Base-by-base conservation (phyloP, 352 stramenopile genomes). In the Detonula confervacea region DNA sequence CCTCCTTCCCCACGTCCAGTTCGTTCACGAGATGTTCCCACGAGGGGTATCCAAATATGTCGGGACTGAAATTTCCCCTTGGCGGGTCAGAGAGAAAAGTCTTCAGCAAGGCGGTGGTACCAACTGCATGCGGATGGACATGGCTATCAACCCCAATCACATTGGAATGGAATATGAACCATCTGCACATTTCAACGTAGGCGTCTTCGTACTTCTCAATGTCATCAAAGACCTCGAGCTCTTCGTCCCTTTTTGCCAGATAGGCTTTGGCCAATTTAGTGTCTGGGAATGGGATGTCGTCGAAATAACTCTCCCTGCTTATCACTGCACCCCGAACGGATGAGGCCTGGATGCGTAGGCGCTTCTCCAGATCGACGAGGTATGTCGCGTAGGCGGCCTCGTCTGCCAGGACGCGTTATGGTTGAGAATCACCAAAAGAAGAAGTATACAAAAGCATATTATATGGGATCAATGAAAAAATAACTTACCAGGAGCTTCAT, bases 191-290 rank as follows among this genome's bases (percentile, higher is more conserved):
- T 47, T 65, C 33, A 29, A 47, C 35, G 52, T 52, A 52, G 29
- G 56, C 56, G 18, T 65, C 20, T n/a, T 65, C 56, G 20, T 52
- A 65, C 29, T 47, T 39, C 18, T 22, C 4, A 30, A 22, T 22
- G 27, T 63, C 47, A 16, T 47, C 27, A 0, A 63, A 16, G 24
- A 63, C 5, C 16, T 63, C 27, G 27, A n/a, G 4, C 29, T 47
- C 55, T n/a, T 0, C 4, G 3, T 63, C 39, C 39, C 7, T 63
- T 30, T 63, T 63, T 29, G 25, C 18, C 16, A 63, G 55, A 29
- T 49, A 63, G 29, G 29, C 29, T n/a, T 2, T 14, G 16, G 39
- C 11, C n/a, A 18, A 18, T 12, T 49, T 49, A 3, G 39, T 49
- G n/a, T 49, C 39, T 18, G 39, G 39, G n/a, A 49, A 49, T 49